Conservation (phyloP, 805 yeast species). For the Naumovozyma baii region DNA sequence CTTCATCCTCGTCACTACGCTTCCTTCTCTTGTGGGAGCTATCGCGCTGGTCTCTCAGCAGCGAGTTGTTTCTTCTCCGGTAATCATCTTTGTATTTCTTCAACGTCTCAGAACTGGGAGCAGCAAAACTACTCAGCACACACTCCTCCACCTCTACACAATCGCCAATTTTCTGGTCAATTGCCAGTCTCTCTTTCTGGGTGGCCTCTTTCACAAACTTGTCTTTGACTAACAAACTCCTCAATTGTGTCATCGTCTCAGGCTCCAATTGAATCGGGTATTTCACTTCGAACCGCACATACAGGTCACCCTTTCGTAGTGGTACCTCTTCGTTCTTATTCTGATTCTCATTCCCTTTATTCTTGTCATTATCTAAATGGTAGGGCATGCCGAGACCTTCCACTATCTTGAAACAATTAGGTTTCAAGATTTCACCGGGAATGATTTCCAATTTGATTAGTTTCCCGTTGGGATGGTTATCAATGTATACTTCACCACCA, state of each 20-base stretch:
- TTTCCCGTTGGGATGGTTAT: slow-evolving; percentile 28
- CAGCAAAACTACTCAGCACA: slow-evolving; percentile 14
- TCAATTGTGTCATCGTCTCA: slow-evolving; percentile 13
- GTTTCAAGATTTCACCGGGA: slow-evolving; percentile 45
- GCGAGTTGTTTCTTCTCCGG: neutral
- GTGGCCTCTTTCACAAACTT: slow-evolving; percentile 10
- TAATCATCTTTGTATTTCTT: neutral
- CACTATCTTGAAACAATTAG: slow-evolving; percentile 37
- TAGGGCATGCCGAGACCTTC: slow-evolving; percentile 54
- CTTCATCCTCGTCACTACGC: too few species aligned
- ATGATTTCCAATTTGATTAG: slow-evolving; percentile 34
- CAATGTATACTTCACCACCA: slow-evolving; percentile 42
- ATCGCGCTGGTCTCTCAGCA: neutral
- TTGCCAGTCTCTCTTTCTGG: slow-evolving; percentile 5
- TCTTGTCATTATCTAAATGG: slow-evolving; percentile 4
- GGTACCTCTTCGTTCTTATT: neutral
- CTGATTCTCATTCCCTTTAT: neutral
- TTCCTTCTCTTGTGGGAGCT: slow-evolving; percentile 1
- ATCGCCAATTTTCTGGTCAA: slow-evolving; percentile 11
- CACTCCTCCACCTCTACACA: slow-evolving; percentile 19
- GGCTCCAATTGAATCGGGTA: slow-evolving; percentile 37
- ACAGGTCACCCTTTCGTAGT: slow-evolving; percentile 42
- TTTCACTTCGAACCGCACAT: slow-evolving; percentile 46
- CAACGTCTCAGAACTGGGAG: neutral
- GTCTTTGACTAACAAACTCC: slow-evolving; percentile 13